Evolutionary conservation across 2,329 filamentous ascomycete genomes (phyloP), one percentile per base, ranked within the genome.

Genomic region (Xylariaceae sp.): DNA sequence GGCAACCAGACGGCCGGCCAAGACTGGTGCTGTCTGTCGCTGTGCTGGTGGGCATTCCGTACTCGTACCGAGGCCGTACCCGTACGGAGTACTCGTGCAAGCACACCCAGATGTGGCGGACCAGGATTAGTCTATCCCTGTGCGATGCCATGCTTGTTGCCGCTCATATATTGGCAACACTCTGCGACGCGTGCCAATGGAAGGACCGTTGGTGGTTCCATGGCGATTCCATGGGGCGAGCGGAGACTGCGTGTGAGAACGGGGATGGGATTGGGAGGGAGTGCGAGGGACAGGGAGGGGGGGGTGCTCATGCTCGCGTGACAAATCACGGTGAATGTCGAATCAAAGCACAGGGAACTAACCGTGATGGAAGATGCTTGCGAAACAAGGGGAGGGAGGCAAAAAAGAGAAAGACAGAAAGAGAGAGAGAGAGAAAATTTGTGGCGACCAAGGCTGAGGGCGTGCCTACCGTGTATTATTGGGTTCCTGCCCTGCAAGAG

Each of bases 151-250:
- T 13, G 39, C 57, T 37, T 49, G 34, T 49, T 13, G 48, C 48
- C 48, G 48, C 18, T 50, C 45, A 18, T 17, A 50, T 35, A 42
- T 42, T 53, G 50, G 42, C 15, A 45, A 44, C 44, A 56, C 30
- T 42, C 44, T 60, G 39, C 52, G 42, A 47, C 44, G 55, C 50
- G 48, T 55, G 9, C 48, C 17, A 55, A 51, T 15, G n/a, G 50
- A 54, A 51, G 8, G 15, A 59, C 13, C 9, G 23, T 35, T 34
- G 18, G 18, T 17, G 34, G 30, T 49, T 45, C 39, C 10, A 30
- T n/a, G 35, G 11, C 23, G 49, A n/a, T 51, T 35, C 23, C 37
- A 13, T 30, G 23, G 23, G 23, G 23, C 23, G 23, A 30, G 23
- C 23, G 23, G 23, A 30, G 23, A 30, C 23, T 30, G 4, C 23